Conservation (phyloP, 495 filamentous ascomycete genomes). For the Trypethelium eluteriae region DNA sequence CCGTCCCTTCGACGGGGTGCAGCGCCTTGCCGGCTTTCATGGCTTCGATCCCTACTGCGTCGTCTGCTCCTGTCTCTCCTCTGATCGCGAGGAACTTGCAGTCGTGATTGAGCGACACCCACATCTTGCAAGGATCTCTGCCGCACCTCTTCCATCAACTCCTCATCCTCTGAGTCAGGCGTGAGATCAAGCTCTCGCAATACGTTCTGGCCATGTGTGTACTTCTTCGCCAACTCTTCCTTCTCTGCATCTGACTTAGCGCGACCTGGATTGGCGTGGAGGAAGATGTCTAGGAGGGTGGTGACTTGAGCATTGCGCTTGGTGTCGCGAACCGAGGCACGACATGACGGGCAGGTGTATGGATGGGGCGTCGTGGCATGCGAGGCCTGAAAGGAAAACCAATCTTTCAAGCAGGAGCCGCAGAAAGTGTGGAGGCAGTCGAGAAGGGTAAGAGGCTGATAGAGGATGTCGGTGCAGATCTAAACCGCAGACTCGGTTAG, state of each 20-base stretch:
- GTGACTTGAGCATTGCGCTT: conserved; percentile 76
- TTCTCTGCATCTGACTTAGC: conserved; percentile 60
- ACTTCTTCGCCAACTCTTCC: conserved; percentile 58
- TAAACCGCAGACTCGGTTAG: conserved; percentile 35
- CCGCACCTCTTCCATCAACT: conserved; percentile 61
- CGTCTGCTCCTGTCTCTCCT: conserved; percentile 33
- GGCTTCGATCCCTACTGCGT: conserved; percentile 37
- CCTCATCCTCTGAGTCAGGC: conserved; percentile 56
- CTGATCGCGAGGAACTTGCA: conserved; percentile 31
- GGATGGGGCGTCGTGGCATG: conserved; percentile 47
- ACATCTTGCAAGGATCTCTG: conserved; percentile 64
- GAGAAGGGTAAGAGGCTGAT: conserved; percentile 89
- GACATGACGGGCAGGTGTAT: conserved; percentile 88
- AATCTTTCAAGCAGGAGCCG: conserved; percentile 86
- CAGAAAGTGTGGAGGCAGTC: conserved; percentile 98
- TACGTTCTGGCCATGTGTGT: conserved; percentile 71
- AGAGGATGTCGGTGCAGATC: conserved; percentile 96
- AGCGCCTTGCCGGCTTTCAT: conserved; percentile 16
- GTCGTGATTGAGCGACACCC: conserved; percentile 37
- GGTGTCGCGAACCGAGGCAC: conserved; percentile 74
- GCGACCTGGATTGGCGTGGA: conserved; percentile 66
- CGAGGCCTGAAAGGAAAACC: conserved; percentile 65
- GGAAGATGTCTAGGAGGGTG: conserved; percentile 71
- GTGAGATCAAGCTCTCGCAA: conserved; percentile 49
- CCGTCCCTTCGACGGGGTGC: conserved; percentile 18